phyloP scores from a whole-genome alignment of 2,329 filamentous ascomycete genomes.

The Taxawa tesnikishii region DNA sequence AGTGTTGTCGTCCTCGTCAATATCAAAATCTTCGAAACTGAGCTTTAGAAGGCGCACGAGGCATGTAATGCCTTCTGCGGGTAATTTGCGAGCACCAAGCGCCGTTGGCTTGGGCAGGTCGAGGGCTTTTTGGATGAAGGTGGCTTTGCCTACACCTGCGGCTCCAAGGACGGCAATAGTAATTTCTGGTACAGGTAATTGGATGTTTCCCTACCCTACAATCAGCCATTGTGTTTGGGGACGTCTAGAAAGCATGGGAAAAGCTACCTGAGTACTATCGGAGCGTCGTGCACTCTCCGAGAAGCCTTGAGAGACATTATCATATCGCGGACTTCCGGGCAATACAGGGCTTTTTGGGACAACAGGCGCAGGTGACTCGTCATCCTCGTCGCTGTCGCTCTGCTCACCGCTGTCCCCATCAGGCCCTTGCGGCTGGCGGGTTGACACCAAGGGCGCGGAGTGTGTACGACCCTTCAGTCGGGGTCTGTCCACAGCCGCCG shows the following conservation, averaged over 20 bases:
- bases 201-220: constrained; percentile 1
- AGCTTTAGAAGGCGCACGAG: constrained; percentile 47
- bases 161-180: constrained; percentile 47
- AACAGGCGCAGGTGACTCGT: constrained; percentile 6
- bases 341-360: constrained; percentile 3
- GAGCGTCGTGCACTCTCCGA: too few species aligned
- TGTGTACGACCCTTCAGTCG: constrained; percentile 13
- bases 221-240: too few species aligned
- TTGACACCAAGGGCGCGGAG: constrained; percentile 13
- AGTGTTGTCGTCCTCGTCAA: constrained; percentile 35
- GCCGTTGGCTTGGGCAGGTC: constrained; percentile 35
- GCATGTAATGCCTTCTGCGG: constrained; percentile 42
- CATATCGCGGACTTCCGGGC: too few species aligned
- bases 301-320: too few species aligned
- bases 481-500: constrained; percentile 10
- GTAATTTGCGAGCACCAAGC: constrained; percentile 39
- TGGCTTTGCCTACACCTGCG: constrained; percentile 44
- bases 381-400: constrained; percentile 5
- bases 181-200: constrained; percentile 34
- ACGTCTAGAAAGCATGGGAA: too few species aligned
- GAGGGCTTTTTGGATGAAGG: constrained; percentile 45
- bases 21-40: constrained; percentile 36
- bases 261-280: too few species aligned
- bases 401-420: not conserved
- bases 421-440: not conserved